Percentiles rank a stretch among this genome's conserved stretches.
Conservation (phyloP, 1,284 basidiomycete species). For the Pyrrhoderma lamaoense region DNA sequence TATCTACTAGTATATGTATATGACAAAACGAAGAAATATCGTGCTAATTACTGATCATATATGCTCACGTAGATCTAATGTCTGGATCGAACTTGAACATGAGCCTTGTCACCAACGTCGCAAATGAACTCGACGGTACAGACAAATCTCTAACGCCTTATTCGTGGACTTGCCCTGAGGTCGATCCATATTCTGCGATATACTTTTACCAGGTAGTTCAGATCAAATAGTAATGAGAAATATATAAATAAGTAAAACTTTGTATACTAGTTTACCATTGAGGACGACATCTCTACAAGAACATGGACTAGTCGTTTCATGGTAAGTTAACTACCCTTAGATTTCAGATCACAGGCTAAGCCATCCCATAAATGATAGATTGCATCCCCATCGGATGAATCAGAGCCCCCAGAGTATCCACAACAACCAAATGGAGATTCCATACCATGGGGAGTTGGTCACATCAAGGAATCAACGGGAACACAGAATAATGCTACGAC, state of each 20-base stretch:
- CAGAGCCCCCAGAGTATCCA: constrained; percentile 24
- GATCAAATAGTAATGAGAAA: too few relatives aligned
- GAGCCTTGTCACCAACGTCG: constrained; percentile 28
- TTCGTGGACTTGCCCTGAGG: constrained; percentile 34
- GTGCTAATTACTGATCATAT: too few relatives aligned
- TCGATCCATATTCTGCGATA: constrained; percentile 31
- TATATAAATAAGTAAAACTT: background rate
- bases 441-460: constrained; percentile 29
- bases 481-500: background rate
- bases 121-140: constrained; percentile 30
- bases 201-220: constrained; percentile 38
- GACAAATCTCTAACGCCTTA: constrained; percentile 28
- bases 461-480: background rate
- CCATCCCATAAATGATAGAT: constrained; percentile 22
- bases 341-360: background rate
- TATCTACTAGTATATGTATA: background rate
- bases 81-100: constrained; percentile 34
- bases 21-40: too few relatives aligned
- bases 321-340: constrained; percentile 20
- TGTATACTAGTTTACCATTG: background rate
- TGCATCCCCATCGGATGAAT: constrained; percentile 25
- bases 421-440: constrained; percentile 30
- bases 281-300: constrained; percentile 18
- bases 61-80: constrained; percentile 38
- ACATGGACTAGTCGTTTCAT: constrained; percentile 36